Evolutionary conservation across 768 basidiomycete species (phyloP), one percentile per base, ranked within the genome.

Genomic region (Calvatia gigantea): DNA sequence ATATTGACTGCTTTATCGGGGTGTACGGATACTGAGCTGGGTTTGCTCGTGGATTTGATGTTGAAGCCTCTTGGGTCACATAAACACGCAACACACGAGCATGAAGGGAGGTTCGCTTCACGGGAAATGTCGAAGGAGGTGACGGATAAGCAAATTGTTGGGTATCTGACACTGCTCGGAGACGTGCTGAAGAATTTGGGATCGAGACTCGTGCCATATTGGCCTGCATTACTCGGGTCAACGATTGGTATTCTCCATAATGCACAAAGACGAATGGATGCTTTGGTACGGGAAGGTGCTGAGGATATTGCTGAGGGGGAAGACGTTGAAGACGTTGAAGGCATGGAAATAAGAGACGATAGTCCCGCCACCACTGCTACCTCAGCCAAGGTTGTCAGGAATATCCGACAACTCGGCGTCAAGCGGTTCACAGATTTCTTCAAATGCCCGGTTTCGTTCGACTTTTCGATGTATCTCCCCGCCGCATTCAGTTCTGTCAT

Each of bases 371-470:
- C 70, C 3, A 64, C 75, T 3, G 66, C 72, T 4, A 43, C 25
- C 17, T 41, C 44, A 27, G 25, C 47, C 54, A 73, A 80, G 67
- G 65, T 77, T 64, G 27, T 70, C 72, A 83, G 92, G 19, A 76
- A 79, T 6, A 78, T 95, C 38, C 83, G 97, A 12, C 91, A 93
- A 51, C 75, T 89, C 1, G 94, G 94, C 7, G 69, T 98, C 48
- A 92, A 91, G 67, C 84, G 95, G 11, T 71, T 98, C 33, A 83
- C 86, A 1, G 91, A 95, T 64, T 96, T 98, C 73, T 94, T 94
- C 81, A 82, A 85, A 12, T 77, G 78, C 37, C 83, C 88, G 0
- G 78, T 85, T 23, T 64, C 70, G 0, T 97, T 94, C 67, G 83
- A 96, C 68, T 96, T 88, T 66, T 64, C 75, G 0, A 80, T 84